Conservation (phyloP, 768 basidiomycete genomes). For the Suillus plorans region DNA sequence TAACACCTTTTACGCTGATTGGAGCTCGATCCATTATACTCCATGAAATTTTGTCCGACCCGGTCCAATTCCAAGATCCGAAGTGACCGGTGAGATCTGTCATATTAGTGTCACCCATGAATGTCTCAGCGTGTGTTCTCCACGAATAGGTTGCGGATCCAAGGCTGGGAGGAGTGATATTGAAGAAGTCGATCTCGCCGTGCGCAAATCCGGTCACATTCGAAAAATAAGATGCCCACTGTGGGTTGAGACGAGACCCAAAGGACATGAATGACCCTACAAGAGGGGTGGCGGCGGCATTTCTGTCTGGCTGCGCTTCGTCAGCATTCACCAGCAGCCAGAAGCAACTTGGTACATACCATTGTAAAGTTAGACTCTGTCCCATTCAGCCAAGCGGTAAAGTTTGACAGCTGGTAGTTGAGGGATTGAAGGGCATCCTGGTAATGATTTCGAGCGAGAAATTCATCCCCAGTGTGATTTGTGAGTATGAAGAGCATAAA, state of each 20-base stretch:
- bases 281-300: constrained; percentile 44
- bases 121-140: constrained; percentile 48
- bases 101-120: constrained; percentile 49
- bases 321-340: constrained; percentile 7
- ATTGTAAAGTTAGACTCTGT: constrained; percentile 63
- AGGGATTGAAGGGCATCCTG: constrained; percentile 61
- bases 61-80: constrained; percentile 72
- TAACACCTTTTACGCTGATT: constrained; percentile 34
- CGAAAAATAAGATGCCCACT: constrained; percentile 57
- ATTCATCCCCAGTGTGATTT: constrained; percentile 70
- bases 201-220: constrained; percentile 82
- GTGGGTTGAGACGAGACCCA: constrained; percentile 44
- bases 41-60: constrained; percentile 58
- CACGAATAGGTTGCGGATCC: constrained; percentile 41
- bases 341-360: constrained; percentile 38
- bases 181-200: constrained; percentile 59
- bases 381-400: constrained; percentile 72
- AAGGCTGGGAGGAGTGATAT: constrained; percentile 55
- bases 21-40: constrained; percentile 64
- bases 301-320: constrained; percentile 44
- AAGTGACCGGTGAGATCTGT: constrained; percentile 47
- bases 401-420: constrained; percentile 65
- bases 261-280: constrained; percentile 48
- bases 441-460: constrained; percentile 60
- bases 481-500: constrained; percentile 80